A percentile compares a stretch with the other conserved stretches of the same genome.
phyloP scores from a whole-genome alignment of 306 rosid genomes.

The Sesbania bispinosa region DNA sequence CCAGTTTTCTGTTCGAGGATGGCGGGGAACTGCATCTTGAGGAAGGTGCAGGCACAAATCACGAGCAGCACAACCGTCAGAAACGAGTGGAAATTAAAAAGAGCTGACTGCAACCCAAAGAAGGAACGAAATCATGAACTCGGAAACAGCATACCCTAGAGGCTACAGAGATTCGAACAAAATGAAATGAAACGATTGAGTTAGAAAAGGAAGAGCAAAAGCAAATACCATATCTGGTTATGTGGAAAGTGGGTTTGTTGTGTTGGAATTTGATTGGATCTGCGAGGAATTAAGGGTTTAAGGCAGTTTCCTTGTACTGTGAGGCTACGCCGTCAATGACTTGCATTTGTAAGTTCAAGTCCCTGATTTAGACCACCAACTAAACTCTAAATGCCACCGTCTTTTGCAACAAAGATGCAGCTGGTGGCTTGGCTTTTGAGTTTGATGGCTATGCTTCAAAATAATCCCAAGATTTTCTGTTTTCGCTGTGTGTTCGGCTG shows the following conservation, averaged over 20 bases:
- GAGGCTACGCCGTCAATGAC: too few relatives aligned
- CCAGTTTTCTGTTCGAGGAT: conserved; percentile 74
- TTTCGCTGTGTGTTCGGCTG: too few relatives aligned
- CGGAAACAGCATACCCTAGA: too few relatives aligned
- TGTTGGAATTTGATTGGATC: conserved; percentile 29
- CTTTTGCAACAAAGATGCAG: too few relatives aligned
- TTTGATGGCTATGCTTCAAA: too few relatives aligned
- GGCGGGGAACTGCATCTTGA: conserved; percentile 83
- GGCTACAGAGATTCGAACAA: neutral
- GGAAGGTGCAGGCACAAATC: conserved; percentile 74
- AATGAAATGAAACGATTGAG: neutral
- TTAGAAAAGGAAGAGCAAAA: too few relatives aligned
- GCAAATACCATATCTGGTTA: conserved; percentile 35
- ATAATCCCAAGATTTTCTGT: too few relatives aligned
- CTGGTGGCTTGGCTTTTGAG: too few relatives aligned
- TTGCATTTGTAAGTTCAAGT: too few relatives aligned
- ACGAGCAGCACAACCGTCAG: conserved; percentile 73
- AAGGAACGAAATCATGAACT: neutral
- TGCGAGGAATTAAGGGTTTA: neutral
- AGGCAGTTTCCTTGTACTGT: too few relatives aligned
- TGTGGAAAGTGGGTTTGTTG: neutral
- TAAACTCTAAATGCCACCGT: too few relatives aligned
- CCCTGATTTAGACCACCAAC: neutral
- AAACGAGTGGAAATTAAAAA: conserved; percentile 80
- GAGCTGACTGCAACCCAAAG: conserved; percentile 70